phyloP scores from a whole-genome alignment of 139 green algal species.

The Helicosporidium sp. region DNA sequence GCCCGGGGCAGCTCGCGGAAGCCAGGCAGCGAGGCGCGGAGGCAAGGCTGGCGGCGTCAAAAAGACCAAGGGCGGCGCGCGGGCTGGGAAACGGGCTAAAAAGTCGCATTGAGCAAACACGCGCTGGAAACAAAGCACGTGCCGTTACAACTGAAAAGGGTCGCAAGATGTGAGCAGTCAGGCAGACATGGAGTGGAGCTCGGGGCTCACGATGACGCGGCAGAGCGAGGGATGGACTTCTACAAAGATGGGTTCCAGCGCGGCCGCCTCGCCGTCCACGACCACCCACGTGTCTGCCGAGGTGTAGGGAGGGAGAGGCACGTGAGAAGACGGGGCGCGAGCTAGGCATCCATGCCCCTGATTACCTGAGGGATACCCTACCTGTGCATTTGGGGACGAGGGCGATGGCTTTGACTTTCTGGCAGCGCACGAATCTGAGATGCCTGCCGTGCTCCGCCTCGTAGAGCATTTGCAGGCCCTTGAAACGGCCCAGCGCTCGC shows the following conservation, averaged over 20 bases:
- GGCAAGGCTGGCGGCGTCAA: no score
- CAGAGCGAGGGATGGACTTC: conserved; percentile 28
- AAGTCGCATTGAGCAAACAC: no score
- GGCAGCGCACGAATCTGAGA: background rate
- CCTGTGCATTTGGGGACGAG: conserved; percentile 1
- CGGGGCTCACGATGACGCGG: background rate
- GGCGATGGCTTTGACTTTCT: background rate
- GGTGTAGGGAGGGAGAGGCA: background rate
- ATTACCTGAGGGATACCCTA: conserved; percentile 16
- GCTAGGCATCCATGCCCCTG: background rate
- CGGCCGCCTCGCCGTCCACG: conserved; percentile 26
- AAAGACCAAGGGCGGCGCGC: no score
- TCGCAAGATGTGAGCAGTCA: no score
- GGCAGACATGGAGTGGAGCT: no score
- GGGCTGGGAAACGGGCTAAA: no score
- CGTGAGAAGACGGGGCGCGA: background rate
- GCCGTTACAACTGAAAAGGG: no score
- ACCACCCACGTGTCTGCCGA: conserved; percentile 29
- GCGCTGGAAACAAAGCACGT: no score
- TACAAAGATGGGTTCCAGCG: conserved; percentile 8
- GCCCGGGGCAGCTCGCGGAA: no score
- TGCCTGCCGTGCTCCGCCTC: background rate
- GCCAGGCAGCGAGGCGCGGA: no score
- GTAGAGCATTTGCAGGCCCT: background rate
- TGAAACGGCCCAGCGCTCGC: conserved; percentile 1